A percentile compares a stretch with the other conserved stretches of the same genome.
These are phyloP conservation scores for Aspergillus bombycis DNA, from an alignment of 2,329 filamentous ascomycete genomes.

Conservation along the genomic window DNA sequence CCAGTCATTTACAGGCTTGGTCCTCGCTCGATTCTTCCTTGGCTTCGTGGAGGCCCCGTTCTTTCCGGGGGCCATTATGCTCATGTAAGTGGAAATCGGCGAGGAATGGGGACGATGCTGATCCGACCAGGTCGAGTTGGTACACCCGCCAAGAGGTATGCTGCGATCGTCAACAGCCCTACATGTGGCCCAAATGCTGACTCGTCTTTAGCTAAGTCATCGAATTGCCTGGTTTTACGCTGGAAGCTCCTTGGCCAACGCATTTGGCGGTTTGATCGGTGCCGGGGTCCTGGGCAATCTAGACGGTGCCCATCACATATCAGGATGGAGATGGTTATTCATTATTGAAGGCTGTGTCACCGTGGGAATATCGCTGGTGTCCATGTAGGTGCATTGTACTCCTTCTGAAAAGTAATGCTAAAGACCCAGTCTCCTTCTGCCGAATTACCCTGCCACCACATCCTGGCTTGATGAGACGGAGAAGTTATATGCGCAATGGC, in stretches of 20 bases:
- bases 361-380: slow-evolving; percentile 41
- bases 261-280: slow-evolving; percentile 56
- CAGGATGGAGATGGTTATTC: slow-evolving; percentile 44
- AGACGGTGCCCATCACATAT: slow-evolving; percentile 29
- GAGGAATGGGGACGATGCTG: background rate
- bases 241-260: slow-evolving; percentile 53
- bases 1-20: slow-evolving; percentile 45
- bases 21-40: slow-evolving; percentile 47
- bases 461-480: slow-evolving; percentile 57
- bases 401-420: slow-evolving; percentile 19
- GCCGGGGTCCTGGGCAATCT: slow-evolving; percentile 52
- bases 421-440: slow-evolving; percentile 43
- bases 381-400: slow-evolving; percentile 31
- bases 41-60: slow-evolving; percentile 51
- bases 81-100: slow-evolving; percentile 44
- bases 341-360: slow-evolving; percentile 44
- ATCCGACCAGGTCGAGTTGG: slow-evolving; percentile 59
- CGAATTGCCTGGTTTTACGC: slow-evolving; percentile 54
- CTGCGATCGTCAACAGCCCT: slow-evolving; percentile 35
- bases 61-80: slow-evolving; percentile 65
- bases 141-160: slow-evolving; percentile 62
- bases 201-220: slow-evolving; percentile 43
- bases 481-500: slow-evolving; percentile 57
- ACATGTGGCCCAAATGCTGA: slow-evolving; percentile 50
- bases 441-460: slow-evolving; percentile 57